Conservation (phyloP, 2,329 filamentous ascomycete species). For the Talaromyces verruculosus region DNA sequence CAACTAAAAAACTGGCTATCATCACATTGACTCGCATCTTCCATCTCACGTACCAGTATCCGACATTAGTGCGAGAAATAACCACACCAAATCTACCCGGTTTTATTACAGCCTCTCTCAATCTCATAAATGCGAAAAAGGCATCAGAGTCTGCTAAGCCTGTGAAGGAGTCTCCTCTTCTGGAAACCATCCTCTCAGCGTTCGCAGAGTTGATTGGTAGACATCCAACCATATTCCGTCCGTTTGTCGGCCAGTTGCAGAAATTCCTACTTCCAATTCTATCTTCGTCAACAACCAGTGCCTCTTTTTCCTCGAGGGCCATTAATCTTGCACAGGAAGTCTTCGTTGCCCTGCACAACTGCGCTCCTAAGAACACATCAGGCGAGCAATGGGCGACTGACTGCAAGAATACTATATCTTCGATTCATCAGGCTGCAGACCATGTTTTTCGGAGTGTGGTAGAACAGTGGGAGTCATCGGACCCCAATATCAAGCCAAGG, state of each 20-base stretch:
- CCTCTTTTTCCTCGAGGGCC: conserved; percentile 54
- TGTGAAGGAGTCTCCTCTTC: conserved; percentile 47
- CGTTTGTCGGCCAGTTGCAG: conserved; percentile 68
- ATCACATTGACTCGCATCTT: conserved; percentile 82
- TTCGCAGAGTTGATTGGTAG: conserved; percentile 72
- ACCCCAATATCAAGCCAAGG: conserved; percentile 40
- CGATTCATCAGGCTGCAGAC: conserved; percentile 70
- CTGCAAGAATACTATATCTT: conserved; percentile 61
- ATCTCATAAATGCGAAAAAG: conserved; percentile 56
- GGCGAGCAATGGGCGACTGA: conserved; percentile 76
- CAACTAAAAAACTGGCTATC: conserved; percentile 73
- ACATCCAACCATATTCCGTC: conserved; percentile 80
- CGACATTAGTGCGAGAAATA: conserved; percentile 80
- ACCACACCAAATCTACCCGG: conserved; percentile 76
- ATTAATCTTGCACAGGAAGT: conserved; percentile 62
- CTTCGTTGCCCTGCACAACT: conserved; percentile 71
- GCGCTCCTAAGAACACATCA: conserved; percentile 74
- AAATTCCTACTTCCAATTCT: conserved; percentile 61
- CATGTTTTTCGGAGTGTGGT: conserved; percentile 74
- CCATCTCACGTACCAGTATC: conserved; percentile 75
- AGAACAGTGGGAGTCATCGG: conserved; percentile 76
- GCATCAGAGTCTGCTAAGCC: conserved; percentile 16
- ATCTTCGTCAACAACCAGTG: conserved; percentile 60
- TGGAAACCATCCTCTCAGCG: conserved; percentile 69
- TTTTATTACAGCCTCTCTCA: conserved; percentile 72